phyloP scores from a whole-genome alignment of 345 rosid genomes.

The Clausena lansium region DNA sequence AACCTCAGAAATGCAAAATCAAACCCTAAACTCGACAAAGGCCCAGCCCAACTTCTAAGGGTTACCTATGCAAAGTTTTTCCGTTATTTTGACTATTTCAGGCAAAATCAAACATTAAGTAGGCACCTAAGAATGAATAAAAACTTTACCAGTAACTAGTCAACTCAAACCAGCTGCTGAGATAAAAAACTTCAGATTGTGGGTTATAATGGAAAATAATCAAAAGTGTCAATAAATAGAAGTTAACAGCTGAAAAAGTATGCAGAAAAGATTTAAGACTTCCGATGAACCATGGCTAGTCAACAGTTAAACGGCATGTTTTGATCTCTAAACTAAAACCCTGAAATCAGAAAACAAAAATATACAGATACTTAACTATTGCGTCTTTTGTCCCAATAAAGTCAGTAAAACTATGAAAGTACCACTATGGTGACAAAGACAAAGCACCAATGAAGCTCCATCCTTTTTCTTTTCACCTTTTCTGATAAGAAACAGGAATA shows the following conservation, averaged over 20 bases:
- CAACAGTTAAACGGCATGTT: neutral
- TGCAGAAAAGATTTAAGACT: neutral
- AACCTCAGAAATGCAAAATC: neutral
- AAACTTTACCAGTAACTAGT: neutral
- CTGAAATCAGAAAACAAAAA: neutral
- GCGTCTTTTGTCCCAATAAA: neutral
- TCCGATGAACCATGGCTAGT: neutral
- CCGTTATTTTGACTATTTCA: neutral
- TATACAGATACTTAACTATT: neutral
- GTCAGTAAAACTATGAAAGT: too few relatives aligned
- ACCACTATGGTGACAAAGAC: too few relatives aligned
- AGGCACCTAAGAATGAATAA: neutral
- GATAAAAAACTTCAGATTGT: neutral
- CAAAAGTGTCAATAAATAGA: neutral
- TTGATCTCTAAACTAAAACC: neutral
- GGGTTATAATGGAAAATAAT: neutral
- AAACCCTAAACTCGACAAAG: neutral
- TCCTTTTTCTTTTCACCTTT: too few relatives aligned
- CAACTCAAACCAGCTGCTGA: neutral
- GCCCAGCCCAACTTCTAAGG: neutral
- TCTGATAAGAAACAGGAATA: neutral
- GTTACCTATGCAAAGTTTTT: neutral
- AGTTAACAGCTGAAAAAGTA: neutral
- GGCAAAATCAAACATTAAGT: neutral
- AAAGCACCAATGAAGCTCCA: too few relatives aligned